Conservation (phyloP, 805 yeast genomes). For the Cyberlindnera mississippiensis region DNA sequence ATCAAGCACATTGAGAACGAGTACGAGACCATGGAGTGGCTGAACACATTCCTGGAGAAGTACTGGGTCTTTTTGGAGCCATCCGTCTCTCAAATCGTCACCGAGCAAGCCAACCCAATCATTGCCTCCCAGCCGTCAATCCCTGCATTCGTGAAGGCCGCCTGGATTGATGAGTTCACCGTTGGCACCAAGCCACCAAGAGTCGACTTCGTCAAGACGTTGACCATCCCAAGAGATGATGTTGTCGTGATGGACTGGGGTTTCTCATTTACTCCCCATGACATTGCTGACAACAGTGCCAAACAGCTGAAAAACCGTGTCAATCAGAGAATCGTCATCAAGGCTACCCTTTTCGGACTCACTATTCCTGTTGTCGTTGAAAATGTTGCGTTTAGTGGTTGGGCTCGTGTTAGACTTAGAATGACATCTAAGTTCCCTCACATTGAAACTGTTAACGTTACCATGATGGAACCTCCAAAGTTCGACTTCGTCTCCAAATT, state of each 20-base stretch:
- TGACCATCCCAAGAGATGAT: conserved; percentile 85
- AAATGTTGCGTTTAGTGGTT: conserved; percentile 71
- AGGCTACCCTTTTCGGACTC: conserved; percentile 78
- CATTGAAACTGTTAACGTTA: conserved; percentile 82
- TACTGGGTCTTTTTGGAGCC: conserved; percentile 94
- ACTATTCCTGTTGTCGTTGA: conserved; percentile 77
- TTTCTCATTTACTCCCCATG: conserved; percentile 88
- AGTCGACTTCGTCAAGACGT: conserved; percentile 83
- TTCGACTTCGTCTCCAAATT: conserved; percentile 76
- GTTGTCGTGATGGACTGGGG: conserved; percentile 98
- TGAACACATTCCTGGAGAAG: conserved; percentile 81
- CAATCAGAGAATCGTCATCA: conserved; percentile 75
- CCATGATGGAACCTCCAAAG: conserved; percentile 81
- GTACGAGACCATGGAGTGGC: conserved; percentile 94
- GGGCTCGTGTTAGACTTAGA: conserved; percentile 76
- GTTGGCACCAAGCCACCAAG: conserved; percentile 96
- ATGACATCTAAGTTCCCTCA: conserved; percentile 93
- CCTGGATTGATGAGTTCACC: conserved; percentile 87
- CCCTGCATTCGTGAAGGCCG: conserved; percentile 78
- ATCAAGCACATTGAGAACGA: conserved; percentile 80
- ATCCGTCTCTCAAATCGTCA: conserved; percentile 75
- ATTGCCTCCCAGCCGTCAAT: conserved; percentile 69
- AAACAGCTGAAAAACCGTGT: conserved; percentile 83
- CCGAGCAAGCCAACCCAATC: conserved; percentile 80
- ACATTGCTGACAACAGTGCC: conserved; percentile 74